A percentile compares a stretch with the other conserved stretches of the same genome.
These are phyloP conservation scores for Mrakia blollopis DNA, from an alignment of 768 basidiomycete genomes.

Conservation along the genomic window DNA sequence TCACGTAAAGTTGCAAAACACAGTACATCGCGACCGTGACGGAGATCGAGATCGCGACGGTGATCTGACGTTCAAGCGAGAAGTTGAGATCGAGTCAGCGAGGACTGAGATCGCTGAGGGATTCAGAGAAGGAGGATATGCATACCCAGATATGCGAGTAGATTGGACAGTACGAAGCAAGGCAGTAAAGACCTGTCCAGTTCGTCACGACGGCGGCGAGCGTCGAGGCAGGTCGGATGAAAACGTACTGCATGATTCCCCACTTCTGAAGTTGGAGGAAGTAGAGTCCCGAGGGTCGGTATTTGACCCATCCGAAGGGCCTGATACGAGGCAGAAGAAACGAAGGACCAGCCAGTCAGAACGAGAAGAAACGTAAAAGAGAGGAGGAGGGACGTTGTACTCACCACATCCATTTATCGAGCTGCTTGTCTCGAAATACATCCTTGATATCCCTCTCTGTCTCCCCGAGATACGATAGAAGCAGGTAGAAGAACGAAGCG, in stretches of 20 bases:
- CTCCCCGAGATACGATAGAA: constrained; percentile 61
- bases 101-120: neutral
- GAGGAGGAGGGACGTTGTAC: neutral
- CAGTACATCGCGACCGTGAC: constrained; percentile 76
- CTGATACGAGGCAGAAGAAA: neutral
- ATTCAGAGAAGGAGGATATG: neutral
- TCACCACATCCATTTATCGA: constrained; percentile 59
- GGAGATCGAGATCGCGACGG: constrained; percentile 59
- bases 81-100: constrained; percentile 14
- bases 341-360: neutral
- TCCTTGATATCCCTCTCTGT: constrained; percentile 41
- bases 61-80: constrained; percentile 52
- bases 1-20: constrained; percentile 60
- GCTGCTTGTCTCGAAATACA: constrained; percentile 47
- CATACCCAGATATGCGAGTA: constrained; percentile 68
- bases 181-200: constrained; percentile 60
- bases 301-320: constrained; percentile 60
- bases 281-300: constrained; percentile 64
- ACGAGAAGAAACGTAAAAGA: too few species aligned
- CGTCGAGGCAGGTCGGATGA: neutral
- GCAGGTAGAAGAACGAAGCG: constrained; percentile 71
- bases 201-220: constrained; percentile 54
- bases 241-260: constrained; percentile 67
- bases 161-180: constrained; percentile 60
- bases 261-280: constrained; percentile 72